These are phyloP conservation scores for Pythium aphanidermatum DNA, from an alignment of 352 stramenopile species.

Conservation along the genomic window DNA sequence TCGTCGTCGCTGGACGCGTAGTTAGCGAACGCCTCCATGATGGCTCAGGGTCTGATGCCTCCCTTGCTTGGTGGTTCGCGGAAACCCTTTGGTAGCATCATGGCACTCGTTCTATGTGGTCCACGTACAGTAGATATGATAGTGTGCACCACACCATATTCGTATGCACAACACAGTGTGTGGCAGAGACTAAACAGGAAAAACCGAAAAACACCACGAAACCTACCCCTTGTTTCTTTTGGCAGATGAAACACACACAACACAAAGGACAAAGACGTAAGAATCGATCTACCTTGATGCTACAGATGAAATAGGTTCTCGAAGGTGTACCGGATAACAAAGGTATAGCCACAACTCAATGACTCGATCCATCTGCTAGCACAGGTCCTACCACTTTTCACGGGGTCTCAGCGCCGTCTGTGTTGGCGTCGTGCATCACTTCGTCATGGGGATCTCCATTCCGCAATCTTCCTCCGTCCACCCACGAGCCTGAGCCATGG, in stretches of 20 bases:
- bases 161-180: not conserved
- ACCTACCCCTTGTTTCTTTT: conserved; percentile 14
- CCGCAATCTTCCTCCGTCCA: too few species aligned
- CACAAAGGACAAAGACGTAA: conserved; percentile 4
- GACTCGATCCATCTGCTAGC: too few species aligned
- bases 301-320: too few species aligned
- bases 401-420: too few species aligned
- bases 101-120: not conserved
- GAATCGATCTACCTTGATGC: not conserved
- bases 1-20: conserved; percentile 23
- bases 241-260: conserved; percentile 11
- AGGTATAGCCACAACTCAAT: too few species aligned
- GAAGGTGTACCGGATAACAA: too few species aligned
- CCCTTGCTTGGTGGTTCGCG: too few species aligned
- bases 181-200: not conserved
- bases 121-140: not conserved
- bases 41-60: too few species aligned
- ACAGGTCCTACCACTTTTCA: too few species aligned
- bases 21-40: conserved; percentile 17
- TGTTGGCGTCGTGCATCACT: too few species aligned
- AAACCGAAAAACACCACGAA: not conserved
- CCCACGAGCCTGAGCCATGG: too few species aligned
- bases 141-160: conserved; percentile 15
- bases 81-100: not conserved
- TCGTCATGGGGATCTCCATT: too few species aligned